Evolutionary conservation across 768 basidiomycete species (phyloP), one percentile per base, ranked within the genome.

Genomic region (Amanita jacksonii): DNA sequence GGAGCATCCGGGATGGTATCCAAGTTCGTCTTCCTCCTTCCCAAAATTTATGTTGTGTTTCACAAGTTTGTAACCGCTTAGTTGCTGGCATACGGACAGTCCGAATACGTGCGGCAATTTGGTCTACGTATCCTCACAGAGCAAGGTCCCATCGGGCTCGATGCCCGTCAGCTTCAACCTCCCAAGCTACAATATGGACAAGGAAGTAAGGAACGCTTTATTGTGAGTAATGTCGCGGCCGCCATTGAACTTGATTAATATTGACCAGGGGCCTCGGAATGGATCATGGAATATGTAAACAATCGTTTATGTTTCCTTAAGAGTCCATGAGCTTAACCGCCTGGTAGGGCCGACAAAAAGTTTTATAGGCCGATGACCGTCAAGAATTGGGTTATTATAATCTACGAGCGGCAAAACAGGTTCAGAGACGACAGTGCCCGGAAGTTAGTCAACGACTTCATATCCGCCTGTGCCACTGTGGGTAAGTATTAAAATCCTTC

Each of bases 201-300:
- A 1, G 68, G 67, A 1, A 75, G 74, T 46, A 68, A 60, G 4
- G 75, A 78, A 42, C 59, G 62, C 0, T 70, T 64, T 2, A 73
- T 82, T 13, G 81, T 81, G 51, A 48, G 76, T 60, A 6, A 12
- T 38, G 18, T 31, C 37, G 49, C 37, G 4, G 45, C 30, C 25
- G 19, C 24, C 13, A 37, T 10, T 22, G 0, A 16, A 12, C 44
- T 6, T 23, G 40, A 46, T 34, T 53, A 2, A 20, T 45, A 46
- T 52, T 39, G 50, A 20, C 8, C 49, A 83, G 80, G 57, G 49
- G 31, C 86, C 83, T 0, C 60, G 65, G 3, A 72, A 81, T 42
- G 86, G 87, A 0, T 60, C 76, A 0, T 89, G 87, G 86, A 88
- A 88, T 46, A 84, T 88, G 85, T 78, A 47, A 19, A 72, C 27